A percentile compares a stretch with the other conserved stretches of the same genome.
Evolutionary conservation across 768 basidiomycete species (phyloP).

Genomic region (Solioccasus polychromus): DNA sequence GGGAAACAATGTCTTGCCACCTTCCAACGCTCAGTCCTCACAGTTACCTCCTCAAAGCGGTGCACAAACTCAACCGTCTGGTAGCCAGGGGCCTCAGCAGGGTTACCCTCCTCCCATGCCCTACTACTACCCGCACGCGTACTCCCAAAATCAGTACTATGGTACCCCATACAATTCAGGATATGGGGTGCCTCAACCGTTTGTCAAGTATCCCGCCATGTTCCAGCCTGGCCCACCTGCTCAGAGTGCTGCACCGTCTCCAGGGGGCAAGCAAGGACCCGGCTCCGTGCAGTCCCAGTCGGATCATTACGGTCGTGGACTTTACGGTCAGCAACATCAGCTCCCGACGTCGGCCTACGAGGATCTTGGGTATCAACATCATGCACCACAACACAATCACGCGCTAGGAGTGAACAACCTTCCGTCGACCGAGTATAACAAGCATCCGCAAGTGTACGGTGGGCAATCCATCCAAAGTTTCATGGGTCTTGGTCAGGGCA

Average conservation of each 20-base stretch:
- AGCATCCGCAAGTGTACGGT: constrained; percentile 44
- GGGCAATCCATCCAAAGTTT: constrained; percentile 67
- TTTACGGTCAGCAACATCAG: constrained; percentile 60
- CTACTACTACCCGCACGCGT: constrained; percentile 70
- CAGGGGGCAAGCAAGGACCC: constrained; percentile 64
- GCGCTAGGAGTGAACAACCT: constrained; percentile 41
- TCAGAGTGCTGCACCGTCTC: constrained; percentile 62
- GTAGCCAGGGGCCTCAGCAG: constrained; percentile 63
- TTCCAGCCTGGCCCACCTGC: constrained; percentile 72
- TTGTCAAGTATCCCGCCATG: constrained; percentile 75
- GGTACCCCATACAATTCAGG: constrained; percentile 64
- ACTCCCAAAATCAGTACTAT: constrained; percentile 76
- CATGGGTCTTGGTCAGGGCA: constrained; percentile 57
- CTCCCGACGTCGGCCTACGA: constrained; percentile 49
- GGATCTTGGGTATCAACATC: constrained; percentile 53
- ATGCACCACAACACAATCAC: constrained; percentile 56
- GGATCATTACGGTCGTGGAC: constrained; percentile 59
- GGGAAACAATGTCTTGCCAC: constrained; percentile 46
- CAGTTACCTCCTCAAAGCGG: constrained; percentile 48
- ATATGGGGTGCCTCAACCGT: constrained; percentile 59
- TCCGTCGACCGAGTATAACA: constrained; percentile 42
- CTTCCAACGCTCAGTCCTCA: constrained; percentile 51
- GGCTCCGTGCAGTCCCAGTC: constrained; percentile 49
- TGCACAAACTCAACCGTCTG: constrained; percentile 56
- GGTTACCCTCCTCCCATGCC: constrained; percentile 58